phyloP scores from a whole-genome alignment of 2,329 filamentous ascomycete genomes.

The Anthostomella pinea region DNA sequence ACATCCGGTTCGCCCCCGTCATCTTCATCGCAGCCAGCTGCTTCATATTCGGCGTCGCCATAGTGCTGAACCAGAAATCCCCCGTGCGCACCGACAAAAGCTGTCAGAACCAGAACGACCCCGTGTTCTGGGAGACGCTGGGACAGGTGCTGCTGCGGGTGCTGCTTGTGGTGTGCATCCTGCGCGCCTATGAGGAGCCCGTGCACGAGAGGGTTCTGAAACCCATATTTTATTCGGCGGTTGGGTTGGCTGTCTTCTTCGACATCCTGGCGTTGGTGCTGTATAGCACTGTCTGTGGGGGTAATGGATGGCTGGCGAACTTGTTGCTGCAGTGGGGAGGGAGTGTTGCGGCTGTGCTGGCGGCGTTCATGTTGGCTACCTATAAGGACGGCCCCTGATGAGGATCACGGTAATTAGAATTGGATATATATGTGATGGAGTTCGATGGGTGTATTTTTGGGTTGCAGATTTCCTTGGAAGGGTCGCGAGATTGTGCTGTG shows the following conservation, averaged over 20 bases:
- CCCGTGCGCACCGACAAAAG: neutral
- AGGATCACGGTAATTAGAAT: no score
- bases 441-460: no score
- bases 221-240: slow-evolving; percentile 1
- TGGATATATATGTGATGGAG: no score
- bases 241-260: neutral
- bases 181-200: neutral
- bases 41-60: slow-evolving; percentile 5
- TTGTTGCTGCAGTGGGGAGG: slow-evolving; percentile 5
- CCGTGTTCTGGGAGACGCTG: slow-evolving; percentile 6
- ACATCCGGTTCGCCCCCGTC: no score
- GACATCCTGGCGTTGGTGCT: slow-evolving; percentile 1
- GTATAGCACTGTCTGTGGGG: slow-evolving; percentile 7
- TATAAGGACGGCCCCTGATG: no score
- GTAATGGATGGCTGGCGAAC: slow-evolving; percentile 3
- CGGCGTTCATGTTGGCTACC: slow-evolving; percentile 6
- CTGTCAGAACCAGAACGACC: slow-evolving; percentile 4
- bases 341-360: slow-evolving; percentile 3
- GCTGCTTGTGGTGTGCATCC: neutral
- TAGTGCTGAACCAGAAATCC: slow-evolving; percentile 2
- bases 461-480: no score
- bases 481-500: no score
- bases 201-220: neutral
- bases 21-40: slow-evolving; percentile 1
- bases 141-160: slow-evolving; percentile 2